Conservation (phyloP, 2,329 filamentous ascomycete genomes). For the Ceratocystis lukuohia region DNA sequence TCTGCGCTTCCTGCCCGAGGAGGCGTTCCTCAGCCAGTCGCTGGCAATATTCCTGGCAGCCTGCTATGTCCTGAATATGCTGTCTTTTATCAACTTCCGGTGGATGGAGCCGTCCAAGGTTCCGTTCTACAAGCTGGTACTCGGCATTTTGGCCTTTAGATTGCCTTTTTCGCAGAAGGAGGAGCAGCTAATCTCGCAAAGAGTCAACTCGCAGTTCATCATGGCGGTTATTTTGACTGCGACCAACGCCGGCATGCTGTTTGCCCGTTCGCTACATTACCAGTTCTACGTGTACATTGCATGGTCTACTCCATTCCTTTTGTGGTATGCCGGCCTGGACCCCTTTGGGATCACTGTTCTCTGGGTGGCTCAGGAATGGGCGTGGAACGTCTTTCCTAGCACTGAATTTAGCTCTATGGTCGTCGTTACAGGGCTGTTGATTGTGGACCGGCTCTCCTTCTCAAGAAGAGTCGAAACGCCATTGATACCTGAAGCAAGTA, state of each 20-base stretch:
- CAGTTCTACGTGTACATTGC: conserved; percentile 89
- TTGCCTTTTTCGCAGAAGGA: conserved; percentile 37
- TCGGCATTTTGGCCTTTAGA: conserved; percentile 30
- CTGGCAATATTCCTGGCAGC: conserved; percentile 57
- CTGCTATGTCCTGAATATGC: conserved; percentile 52
- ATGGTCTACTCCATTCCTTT: conserved; percentile 75
- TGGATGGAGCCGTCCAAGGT: conserved; percentile 61
- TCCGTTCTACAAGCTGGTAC: conserved; percentile 40
- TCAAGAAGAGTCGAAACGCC: conserved; percentile 12
- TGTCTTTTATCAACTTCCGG: conserved; percentile 48
- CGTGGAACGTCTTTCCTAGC: conserved; percentile 91
- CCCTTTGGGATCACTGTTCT: conserved; percentile 52
- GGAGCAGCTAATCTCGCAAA: conserved; percentile 42
- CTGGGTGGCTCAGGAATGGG: conserved; percentile 76
- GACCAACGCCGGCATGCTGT: conserved; percentile 67
- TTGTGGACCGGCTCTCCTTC: conserved; percentile 33
- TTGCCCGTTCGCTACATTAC: conserved; percentile 81
- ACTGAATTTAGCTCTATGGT: conserved; percentile 40
- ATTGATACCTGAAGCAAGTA: conserved; percentile 20
- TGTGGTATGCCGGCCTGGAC: conserved; percentile 64
- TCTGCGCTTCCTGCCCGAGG: conserved; percentile 88
- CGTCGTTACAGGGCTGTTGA: conserved; percentile 57
- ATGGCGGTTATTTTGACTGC: conserved; percentile 65
- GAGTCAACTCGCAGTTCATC: conserved; percentile 58
- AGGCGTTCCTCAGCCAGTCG: conserved; percentile 53